Evolutionary conservation across 768 basidiomycete species (phyloP).

Genomic region (Collybiopsis confluens): DNA sequence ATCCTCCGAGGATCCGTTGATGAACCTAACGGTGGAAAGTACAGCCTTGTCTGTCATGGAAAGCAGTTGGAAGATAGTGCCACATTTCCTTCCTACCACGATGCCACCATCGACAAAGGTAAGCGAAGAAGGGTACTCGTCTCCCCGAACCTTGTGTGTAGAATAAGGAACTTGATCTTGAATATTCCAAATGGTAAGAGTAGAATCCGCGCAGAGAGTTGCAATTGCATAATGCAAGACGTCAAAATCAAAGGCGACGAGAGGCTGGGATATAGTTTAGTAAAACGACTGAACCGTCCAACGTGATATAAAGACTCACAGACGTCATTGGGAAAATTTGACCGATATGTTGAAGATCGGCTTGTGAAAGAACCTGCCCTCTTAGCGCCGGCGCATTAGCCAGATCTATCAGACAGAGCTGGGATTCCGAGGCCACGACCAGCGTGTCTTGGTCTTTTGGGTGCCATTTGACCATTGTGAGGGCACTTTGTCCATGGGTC

Average conservation of each 20-base stretch:
- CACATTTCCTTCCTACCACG: constrained; percentile 78
- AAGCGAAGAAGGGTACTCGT: constrained; percentile 77
- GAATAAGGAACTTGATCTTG: constrained; percentile 74
- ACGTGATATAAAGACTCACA: constrained; percentile 36
- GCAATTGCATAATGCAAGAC: constrained; percentile 72
- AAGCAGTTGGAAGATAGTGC: constrained; percentile 79
- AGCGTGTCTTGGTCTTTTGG: constrained; percentile 76
- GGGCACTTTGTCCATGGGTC: constrained; percentile 46
- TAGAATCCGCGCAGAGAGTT: constrained; percentile 79
- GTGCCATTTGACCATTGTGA: constrained; percentile 87
- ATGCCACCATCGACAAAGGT: constrained; percentile 86
- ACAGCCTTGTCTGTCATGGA: constrained; percentile 71
- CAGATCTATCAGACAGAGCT: constrained; percentile 74
- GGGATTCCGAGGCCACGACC: constrained; percentile 77
- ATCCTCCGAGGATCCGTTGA: constrained; percentile 67
- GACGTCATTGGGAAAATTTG: constrained; percentile 67
- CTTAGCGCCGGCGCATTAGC: constrained; percentile 54
- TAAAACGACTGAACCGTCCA: not conserved
- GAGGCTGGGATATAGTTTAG: constrained; percentile 43
- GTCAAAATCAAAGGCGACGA: constrained; percentile 85
- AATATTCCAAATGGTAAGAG: constrained; percentile 77
- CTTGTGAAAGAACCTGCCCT: constrained; percentile 63
- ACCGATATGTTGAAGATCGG: constrained; percentile 65
- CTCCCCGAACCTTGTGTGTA: constrained; percentile 71
- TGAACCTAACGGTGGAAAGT: constrained; percentile 75